Base-by-base conservation (phyloP, 371 early-diverging fungal species). In the Rhizopus sp. region DNA sequence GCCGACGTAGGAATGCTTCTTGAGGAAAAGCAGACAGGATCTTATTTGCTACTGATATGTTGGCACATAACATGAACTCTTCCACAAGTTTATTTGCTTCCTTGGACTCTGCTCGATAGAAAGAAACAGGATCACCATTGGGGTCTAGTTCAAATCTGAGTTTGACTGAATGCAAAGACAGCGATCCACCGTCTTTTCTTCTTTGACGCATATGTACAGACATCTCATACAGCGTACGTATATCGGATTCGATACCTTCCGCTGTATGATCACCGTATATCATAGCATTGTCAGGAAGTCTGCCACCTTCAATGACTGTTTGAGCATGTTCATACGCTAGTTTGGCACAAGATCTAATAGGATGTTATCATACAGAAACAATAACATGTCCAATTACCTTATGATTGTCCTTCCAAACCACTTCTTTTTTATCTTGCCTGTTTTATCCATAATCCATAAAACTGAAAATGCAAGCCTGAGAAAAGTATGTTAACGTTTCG, bases 21-120 rank as follows among this genome's bases (percentile, higher is more conserved):
- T 89, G 87, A 0, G 93, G 93, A 69, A 84, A 92, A 39, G 67
- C 37, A 39, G 75, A 59, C 50, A 78, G 77, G 5, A 97, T 92
- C 63, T 88, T 88, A 60, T 84, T 67, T 0, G 98, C 97, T 0
- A 96, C 96, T 42, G 85, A 85, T 29, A 92, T 92, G 65, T 99
- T 97, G 16, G 98, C 97, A 5, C 92, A 78, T 16, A 99, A 70
- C 98, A 98, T 98, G 62, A 96, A 95, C 72, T 99, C 99, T 68
- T 98, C 97, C 40, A 99, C 88, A 3, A 99, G 82, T 60, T 90
- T 87, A 10, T 90, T 88, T 60, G 99, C 94, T 16, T 96, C 93
- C 53, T 96, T 95, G 63, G 90, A 84, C 49, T 90, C 70, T 50
- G 85, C 84, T 47, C 84, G 68, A 13, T 85, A 69, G 31, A 89